phyloP scores from a whole-genome alignment of 768 basidiomycete genomes.

The Tricholoma sp. region DNA sequence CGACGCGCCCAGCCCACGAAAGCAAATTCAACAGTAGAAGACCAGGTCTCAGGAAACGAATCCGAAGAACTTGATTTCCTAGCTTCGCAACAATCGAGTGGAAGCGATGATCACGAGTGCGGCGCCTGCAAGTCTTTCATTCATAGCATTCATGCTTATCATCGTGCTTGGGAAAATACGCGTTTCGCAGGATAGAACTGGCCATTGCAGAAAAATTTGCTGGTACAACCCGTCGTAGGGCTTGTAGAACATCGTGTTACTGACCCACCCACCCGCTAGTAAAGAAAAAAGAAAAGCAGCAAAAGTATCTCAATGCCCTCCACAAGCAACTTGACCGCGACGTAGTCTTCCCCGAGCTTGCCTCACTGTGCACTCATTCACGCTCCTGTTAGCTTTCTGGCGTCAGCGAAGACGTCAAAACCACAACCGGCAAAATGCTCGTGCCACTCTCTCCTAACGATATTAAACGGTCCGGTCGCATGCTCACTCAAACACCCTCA shows the following conservation, averaged over 20 bases:
- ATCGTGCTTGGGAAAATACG: neutral
- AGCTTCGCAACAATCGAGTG: constrained; percentile 14
- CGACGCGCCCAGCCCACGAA: neutral
- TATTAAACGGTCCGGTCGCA: too few relatives aligned
- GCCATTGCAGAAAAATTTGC: constrained; percentile 14
- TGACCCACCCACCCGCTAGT: neutral
- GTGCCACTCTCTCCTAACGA: neutral
- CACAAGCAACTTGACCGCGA: constrained; percentile 17
- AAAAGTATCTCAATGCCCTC: constrained; percentile 14
- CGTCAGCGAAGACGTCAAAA: constrained; percentile 8
- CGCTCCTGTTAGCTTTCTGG: neutral
- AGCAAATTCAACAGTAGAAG: neutral
- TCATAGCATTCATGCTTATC: neutral
- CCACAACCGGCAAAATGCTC: constrained; percentile 10
- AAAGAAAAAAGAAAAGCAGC: constrained; percentile 16
- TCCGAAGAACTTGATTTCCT: constrained; percentile 10
- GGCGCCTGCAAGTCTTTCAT: neutral
- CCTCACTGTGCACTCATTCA: neutral
- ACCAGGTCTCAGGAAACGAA: constrained; percentile 4
- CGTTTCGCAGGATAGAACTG: constrained; percentile 10
- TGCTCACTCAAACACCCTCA: constrained; percentile 1
- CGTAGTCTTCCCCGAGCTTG: neutral
- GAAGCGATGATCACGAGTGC: constrained; percentile 17
- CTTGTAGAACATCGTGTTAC: too few relatives aligned
- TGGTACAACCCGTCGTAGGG: constrained; percentile 4